Conservation (phyloP, 202 grass and related monocot genomes). For the Digitaria exilis region DNA sequence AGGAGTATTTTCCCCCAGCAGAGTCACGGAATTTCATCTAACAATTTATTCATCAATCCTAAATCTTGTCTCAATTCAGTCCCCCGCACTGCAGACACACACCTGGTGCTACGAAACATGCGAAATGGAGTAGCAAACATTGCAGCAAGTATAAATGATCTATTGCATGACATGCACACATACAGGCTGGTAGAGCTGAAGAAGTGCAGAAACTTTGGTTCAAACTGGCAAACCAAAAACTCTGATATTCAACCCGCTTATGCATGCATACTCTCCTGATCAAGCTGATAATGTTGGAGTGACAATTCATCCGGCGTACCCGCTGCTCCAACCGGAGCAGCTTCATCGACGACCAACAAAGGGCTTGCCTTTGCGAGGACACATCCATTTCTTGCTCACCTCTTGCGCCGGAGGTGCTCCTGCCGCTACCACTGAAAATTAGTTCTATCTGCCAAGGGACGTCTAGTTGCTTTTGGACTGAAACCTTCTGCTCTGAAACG, state of each 20-base stretch:
- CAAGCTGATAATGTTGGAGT: not conserved
- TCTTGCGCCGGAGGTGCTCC: slow-evolving; percentile 9
- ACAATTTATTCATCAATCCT: not conserved
- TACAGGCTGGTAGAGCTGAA: not conserved
- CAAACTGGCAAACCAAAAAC: not conserved
- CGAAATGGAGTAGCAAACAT: not conserved
- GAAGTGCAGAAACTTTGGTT: not conserved
- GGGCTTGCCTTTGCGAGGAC: slow-evolving; percentile 71
- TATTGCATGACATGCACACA: not conserved
- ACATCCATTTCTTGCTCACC: slow-evolving; percentile 67
- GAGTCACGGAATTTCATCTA: not conserved
- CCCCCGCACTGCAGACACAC: too few relatives aligned
- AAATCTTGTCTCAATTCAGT: too few relatives aligned
- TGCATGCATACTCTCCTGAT: not conserved
- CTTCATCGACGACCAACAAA: slow-evolving; percentile 61
- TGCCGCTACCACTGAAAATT: slow-evolving; percentile 30
- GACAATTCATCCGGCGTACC: slow-evolving; percentile 48
- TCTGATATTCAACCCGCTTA: not conserved
- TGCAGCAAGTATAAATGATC: not conserved
- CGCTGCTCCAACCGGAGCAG: slow-evolving; percentile 74
- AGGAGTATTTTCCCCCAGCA: not conserved
- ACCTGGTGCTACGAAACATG: not conserved
- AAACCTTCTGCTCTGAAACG: not conserved
- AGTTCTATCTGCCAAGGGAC: slow-evolving; percentile 44
- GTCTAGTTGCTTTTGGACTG: slow-evolving; percentile 25